phyloP scores from a whole-genome alignment of 75 land plant species.

The Adiantum capillusveneris region DNA sequence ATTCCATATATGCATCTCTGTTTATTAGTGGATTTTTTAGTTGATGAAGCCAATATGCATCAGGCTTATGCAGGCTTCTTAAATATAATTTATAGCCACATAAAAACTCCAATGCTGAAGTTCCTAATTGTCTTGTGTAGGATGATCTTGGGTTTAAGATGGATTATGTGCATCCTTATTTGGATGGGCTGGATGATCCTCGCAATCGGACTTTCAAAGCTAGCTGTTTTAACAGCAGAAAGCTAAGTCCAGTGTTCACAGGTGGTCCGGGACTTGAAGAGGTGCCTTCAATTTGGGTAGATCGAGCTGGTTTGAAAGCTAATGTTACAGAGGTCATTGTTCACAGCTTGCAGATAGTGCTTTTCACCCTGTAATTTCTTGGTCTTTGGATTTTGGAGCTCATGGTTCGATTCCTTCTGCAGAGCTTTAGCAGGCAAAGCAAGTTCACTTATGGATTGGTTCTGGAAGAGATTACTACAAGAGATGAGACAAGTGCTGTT shows the following conservation, averaged over 20 bases:
- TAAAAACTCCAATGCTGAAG: neutral
- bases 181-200: conserved; percentile 71
- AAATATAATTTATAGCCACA: neutral
- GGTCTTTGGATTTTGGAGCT: neutral
- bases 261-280: conserved; percentile 97
- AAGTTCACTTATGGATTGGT: conserved; percentile 95
- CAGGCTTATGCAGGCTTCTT: too few relatives aligned
- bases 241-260: conserved; percentile 94
- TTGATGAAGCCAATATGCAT: too few relatives aligned
- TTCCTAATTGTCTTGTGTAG: conserved; percentile 23
- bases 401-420: conserved; percentile 1
- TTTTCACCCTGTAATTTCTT: neutral
- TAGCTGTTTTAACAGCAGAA: conserved; percentile 92
- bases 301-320: conserved; percentile 83
- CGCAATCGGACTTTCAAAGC: conserved; percentile 74
- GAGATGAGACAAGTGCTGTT: conserved; percentile 86
- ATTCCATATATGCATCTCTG: too few relatives aligned
- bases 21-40: too few relatives aligned
- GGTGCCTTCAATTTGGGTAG: conserved; percentile 95
- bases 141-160: conserved; percentile 94
- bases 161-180: conserved; percentile 94
- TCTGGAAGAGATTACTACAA: conserved; percentile 89
- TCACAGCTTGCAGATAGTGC: too few relatives aligned
- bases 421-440: conserved; percentile 87
- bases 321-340: conserved; percentile 75